Percentiles rank a stretch among this genome's conserved stretches.
Evolutionary conservation across 2,329 filamentous ascomycete species (phyloP).

Genomic region (Trichophaea hybrida): DNA sequence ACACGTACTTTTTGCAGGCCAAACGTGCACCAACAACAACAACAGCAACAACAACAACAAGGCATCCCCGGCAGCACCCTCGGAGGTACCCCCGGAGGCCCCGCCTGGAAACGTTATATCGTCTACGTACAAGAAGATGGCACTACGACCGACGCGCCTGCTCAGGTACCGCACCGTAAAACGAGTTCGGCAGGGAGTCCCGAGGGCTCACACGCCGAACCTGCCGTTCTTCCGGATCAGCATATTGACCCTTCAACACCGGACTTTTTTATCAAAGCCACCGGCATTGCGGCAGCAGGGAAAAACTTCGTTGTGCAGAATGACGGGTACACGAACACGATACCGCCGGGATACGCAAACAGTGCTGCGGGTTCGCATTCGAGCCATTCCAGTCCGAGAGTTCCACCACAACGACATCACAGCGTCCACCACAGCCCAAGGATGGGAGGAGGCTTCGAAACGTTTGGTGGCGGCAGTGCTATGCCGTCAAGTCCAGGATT

Average conservation of each 20-base stretch:
- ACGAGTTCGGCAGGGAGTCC: background rate
- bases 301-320: background rate
- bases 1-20: no score
- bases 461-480: background rate
- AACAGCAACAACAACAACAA: no score
- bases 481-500: background rate
- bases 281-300: background rate
- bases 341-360: background rate
- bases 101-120: conserved; percentile 15
- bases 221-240: background rate
- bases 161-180: background rate
- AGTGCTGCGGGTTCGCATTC: background rate
- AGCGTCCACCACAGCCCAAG: background rate
- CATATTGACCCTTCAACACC: background rate
- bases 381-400: background rate
- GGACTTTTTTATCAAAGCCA: background rate
- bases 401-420: background rate
- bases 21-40: no score
- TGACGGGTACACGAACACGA: background rate
- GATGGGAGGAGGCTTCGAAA: background rate
- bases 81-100: background rate
- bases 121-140: conserved; percentile 18
- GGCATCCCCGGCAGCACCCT: no score
- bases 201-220: background rate
- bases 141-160: background rate